Conservation (phyloP, 2,329 filamentous ascomycete species). For the Aspergillus ibericus region DNA sequence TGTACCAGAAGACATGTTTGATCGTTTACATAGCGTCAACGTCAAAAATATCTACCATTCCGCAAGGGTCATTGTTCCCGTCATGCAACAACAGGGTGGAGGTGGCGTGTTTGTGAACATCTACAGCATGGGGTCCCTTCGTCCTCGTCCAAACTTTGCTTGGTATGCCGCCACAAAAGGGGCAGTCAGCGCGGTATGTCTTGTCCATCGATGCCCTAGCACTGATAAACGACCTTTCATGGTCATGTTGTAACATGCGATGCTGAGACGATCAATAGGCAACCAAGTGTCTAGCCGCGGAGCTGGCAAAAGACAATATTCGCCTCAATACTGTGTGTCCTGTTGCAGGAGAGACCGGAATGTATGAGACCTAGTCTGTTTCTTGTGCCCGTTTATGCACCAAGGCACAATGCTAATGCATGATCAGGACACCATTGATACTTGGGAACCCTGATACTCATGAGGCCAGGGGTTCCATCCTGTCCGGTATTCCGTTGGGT, state of each 20-base stretch:
- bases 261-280: not conserved
- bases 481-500: not conserved
- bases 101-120: not conserved
- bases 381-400: not conserved
- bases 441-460: not conserved
- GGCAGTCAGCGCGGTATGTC: not conserved
- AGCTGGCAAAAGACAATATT: not conserved
- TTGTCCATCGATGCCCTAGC: too few species aligned
- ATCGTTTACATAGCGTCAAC: not conserved
- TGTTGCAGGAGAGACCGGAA: not conserved
- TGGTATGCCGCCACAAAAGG: not conserved
- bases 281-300: not conserved
- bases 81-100: not conserved
- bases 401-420: not conserved
- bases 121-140: not conserved
- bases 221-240: too few species aligned
- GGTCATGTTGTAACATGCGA: too few species aligned
- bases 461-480: not conserved
- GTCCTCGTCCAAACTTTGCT: not conserved
- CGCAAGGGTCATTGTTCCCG: not conserved
- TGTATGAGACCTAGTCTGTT: not conserved
- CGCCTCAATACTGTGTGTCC: not conserved
- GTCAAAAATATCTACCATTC: not conserved
- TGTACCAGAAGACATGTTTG: not conserved
- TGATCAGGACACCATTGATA: not conserved